These are phyloP conservation scores for Boletus mariae DNA, from an alignment of 1,284 basidiomycete genomes.

Conservation along the genomic window DNA sequence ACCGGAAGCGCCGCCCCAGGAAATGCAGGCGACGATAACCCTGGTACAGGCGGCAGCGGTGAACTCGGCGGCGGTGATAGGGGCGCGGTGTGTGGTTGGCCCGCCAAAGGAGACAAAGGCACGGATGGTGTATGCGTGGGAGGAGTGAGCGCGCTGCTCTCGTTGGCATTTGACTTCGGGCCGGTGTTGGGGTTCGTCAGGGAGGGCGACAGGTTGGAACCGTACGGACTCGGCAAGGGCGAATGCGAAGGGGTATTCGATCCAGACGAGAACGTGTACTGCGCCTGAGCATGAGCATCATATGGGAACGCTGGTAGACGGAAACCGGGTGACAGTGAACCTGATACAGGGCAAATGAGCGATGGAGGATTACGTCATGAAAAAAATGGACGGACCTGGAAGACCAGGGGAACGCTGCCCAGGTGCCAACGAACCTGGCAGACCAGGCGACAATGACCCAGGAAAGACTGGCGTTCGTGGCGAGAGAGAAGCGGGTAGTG, in stretches of 20 bases:
- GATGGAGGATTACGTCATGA: slow-evolving; percentile 7
- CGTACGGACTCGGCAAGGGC: slow-evolving; percentile 1
- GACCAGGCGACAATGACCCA: slow-evolving; percentile 19
- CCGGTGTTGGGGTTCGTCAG: slow-evolving; percentile 1
- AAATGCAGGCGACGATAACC: slow-evolving; percentile 1
- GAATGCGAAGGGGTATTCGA: slow-evolving; percentile 2
- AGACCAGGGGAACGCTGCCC: slow-evolving; percentile 25
- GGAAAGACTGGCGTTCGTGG: slow-evolving; percentile 3
- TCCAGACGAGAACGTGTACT: slow-evolving; percentile 16
- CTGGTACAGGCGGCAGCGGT: slow-evolving; percentile 26
- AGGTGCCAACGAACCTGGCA: slow-evolving; percentile 17
- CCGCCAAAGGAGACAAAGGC: slow-evolving; percentile 2
- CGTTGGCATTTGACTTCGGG: neutral
- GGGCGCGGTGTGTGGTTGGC: slow-evolving; percentile 6
- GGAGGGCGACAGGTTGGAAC: slow-evolving; percentile 2
- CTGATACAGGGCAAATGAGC: slow-evolving; percentile 13
- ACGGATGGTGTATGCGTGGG: neutral
- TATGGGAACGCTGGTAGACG: slow-evolving; percentile 20
- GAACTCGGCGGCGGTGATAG: slow-evolving; percentile 29
- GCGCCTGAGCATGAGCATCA: neutral
- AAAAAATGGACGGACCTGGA: slow-evolving; percentile 20
- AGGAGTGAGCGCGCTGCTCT: no score
- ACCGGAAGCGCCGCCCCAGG: slow-evolving; percentile 7
- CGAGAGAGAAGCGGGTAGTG: neutral
- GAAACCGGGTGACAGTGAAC: slow-evolving; percentile 24